Conservation (phyloP, 2,329 filamentous ascomycete genomes). For the Cordyceps javanica region DNA sequence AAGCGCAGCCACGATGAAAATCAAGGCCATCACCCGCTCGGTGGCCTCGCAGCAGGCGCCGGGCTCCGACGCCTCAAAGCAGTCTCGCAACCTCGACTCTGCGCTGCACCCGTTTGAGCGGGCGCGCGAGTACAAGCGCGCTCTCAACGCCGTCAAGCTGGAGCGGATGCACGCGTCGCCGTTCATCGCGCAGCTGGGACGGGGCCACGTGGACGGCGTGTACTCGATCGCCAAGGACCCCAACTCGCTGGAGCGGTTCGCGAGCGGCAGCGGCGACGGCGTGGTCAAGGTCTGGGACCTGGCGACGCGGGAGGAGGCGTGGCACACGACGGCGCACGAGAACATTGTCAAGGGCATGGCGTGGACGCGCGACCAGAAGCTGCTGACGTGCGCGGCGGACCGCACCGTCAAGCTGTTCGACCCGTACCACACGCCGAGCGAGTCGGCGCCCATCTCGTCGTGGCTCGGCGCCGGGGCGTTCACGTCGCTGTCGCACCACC, state of each 20-base stretch:
- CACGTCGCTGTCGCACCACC: constrained; percentile 77
- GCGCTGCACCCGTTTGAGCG: constrained; percentile 86
- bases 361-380: constrained; percentile 80
- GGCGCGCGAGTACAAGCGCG: constrained; percentile 63
- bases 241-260: constrained; percentile 64
- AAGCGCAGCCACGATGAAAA: constrained; percentile 39
- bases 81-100: constrained; percentile 71
- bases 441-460: constrained; percentile 68
- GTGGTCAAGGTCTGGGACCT: constrained; percentile 91
- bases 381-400: constrained; percentile 83
- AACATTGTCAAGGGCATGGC: constrained; percentile 88
- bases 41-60: constrained; percentile 59
- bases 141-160: constrained; percentile 75
- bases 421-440: constrained; percentile 67
- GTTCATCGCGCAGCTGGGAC: constrained; percentile 80
- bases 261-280: constrained; percentile 84
- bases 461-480: constrained; percentile 82
- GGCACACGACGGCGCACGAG: constrained; percentile 78
- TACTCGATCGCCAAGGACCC: constrained; percentile 79
- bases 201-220: constrained; percentile 82
- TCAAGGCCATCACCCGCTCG: constrained; percentile 62
- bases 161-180: constrained; percentile 77
- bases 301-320: constrained; percentile 63
- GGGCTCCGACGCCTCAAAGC: constrained; percentile 58
- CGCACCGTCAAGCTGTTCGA: constrained; percentile 86